Conservation (phyloP, 352 stramenopile genomes). For the Thraustochytrium sp. region DNA sequence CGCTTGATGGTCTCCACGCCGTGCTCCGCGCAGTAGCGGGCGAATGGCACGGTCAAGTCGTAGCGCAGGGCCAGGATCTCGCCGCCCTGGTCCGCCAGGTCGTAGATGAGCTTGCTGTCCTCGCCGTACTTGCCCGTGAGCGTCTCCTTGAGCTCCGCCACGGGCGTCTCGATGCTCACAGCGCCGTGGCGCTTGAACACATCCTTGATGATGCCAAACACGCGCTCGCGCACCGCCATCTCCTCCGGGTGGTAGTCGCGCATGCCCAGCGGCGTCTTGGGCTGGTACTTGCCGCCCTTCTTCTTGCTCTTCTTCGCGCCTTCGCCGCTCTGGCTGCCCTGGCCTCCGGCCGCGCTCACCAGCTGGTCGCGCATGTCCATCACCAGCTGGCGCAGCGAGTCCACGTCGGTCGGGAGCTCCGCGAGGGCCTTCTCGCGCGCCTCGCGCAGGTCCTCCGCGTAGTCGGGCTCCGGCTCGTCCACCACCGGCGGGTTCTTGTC, state of each 20-base stretch:
- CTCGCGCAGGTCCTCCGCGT: background rate
- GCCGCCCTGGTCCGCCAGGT: conserved; percentile 94
- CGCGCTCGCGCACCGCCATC: conserved; percentile 92
- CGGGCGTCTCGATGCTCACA: conserved; percentile 93
- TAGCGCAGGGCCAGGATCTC: conserved; percentile 89
- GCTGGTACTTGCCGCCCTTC: conserved; percentile 44
- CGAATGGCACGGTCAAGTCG: conserved; percentile 97
- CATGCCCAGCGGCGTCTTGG: conserved; percentile 80
- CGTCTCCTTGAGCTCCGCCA: conserved; percentile 98
- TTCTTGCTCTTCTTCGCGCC: conserved; percentile 33
- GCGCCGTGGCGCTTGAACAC: conserved; percentile 96
- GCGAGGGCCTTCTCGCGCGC: background rate
- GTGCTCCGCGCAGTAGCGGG: conserved; percentile 93
- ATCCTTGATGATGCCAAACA: conserved; percentile 91
- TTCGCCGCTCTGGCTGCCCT: background rate
- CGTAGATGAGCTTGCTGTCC: conserved; percentile 97
- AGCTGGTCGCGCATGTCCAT: background rate
- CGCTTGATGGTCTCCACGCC: conserved; percentile 96
- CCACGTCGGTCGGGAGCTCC: background rate
- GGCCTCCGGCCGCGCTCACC: background rate
- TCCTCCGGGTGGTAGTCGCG: conserved; percentile 91
- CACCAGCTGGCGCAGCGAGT: background rate
- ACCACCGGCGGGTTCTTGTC: background rate
- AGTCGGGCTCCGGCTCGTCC: background rate
- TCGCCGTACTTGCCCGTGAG: conserved; percentile 98